A percentile compares a stretch with the other conserved stretches of the same genome.
Conservation (phyloP, 2,329 filamentous ascomycete genomes). For the Colletotrichum tamarilloi region DNA sequence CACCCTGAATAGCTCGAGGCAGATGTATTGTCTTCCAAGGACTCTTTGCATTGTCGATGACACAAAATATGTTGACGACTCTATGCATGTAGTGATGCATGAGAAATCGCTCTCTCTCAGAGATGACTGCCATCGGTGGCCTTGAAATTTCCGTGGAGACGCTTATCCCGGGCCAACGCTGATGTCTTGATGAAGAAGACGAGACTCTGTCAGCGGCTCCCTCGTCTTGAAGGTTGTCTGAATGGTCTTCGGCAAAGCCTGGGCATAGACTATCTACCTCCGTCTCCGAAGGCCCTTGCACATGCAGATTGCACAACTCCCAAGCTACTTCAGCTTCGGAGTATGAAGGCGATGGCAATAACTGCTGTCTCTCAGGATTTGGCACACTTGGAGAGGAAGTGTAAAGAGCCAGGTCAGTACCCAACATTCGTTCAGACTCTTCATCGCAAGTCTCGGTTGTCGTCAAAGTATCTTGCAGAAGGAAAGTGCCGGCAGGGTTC, state of each 20-base stretch:
- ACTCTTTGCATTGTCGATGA: conserved; percentile 42
- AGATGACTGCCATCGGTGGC: background rate
- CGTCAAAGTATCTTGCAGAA: background rate
- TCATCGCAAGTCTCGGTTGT: background rate
- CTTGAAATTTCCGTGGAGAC: background rate
- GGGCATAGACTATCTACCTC: background rate
- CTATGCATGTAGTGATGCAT: conserved; percentile 41
- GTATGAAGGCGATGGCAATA: background rate
- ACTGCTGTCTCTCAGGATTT: background rate
- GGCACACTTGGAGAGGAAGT: background rate
- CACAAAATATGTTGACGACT: conserved; percentile 42
- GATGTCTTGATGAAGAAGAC: background rate
- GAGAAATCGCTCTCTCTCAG: conserved; percentile 39
- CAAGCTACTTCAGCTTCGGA: background rate
- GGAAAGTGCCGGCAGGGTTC: no score
- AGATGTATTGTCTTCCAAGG: conserved; percentile 43
- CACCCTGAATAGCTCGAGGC: conserved; percentile 39
- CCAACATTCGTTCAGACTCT: background rate
- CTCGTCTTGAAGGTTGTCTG: background rate
- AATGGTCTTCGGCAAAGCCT: background rate
- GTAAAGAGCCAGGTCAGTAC: no score
- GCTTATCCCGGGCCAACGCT: background rate
- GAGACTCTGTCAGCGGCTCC: background rate
- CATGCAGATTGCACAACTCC: background rate
- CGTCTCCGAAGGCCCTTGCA: background rate